Evolutionary conservation across 2,329 filamentous ascomycete species (phyloP).

Genomic region (Epichloe uncinata): DNA sequence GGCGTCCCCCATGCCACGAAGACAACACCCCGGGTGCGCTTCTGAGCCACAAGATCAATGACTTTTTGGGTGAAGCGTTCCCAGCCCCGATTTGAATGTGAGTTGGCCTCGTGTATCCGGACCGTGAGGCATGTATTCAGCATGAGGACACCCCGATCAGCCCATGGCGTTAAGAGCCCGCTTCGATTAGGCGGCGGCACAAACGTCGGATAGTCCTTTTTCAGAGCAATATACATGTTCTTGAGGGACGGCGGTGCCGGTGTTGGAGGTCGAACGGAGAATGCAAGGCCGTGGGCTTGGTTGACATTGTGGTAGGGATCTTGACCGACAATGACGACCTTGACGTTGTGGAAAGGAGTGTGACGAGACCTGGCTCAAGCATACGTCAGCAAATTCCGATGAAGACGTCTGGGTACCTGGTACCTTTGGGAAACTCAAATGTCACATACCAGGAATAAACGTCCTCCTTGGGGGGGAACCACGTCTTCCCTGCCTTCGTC

Average conservation of each 20-base stretch:
- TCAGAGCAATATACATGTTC: slow-evolving; percentile 86
- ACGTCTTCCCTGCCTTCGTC: slow-evolving; percentile 55
- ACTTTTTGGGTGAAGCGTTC: slow-evolving; percentile 84
- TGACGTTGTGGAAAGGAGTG: slow-evolving; percentile 78
- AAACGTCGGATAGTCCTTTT: slow-evolving; percentile 79
- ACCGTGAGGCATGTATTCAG: slow-evolving; percentile 94
- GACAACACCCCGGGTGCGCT: slow-evolving; percentile 69
- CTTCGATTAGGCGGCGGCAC: slow-evolving; percentile 59
- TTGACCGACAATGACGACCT: slow-evolving; percentile 87
- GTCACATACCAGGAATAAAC: slow-evolving; percentile 78
- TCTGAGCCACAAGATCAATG: slow-evolving; percentile 73
- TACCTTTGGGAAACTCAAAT: not conserved
- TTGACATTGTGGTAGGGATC: slow-evolving; percentile 95
- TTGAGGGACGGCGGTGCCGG: slow-evolving; percentile 76
- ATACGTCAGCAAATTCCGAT: not conserved
- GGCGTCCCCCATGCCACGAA: slow-evolving; percentile 90
- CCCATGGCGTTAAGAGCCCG: slow-evolving; percentile 85
- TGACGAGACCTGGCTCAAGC: slow-evolving; percentile 34
- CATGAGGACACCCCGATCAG: slow-evolving; percentile 80
- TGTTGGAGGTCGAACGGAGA: slow-evolving; percentile 84
- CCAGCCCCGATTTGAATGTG: slow-evolving; percentile 79
- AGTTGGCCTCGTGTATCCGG: slow-evolving; percentile 75
- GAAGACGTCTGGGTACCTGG: not conserved
- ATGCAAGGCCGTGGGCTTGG: slow-evolving; percentile 92
- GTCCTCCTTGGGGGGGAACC: slow-evolving; percentile 80